A percentile compares a stretch with the other conserved stretches of the same genome.
phyloP scores from a whole-genome alignment of 83 land plant genomes.

The Picea abies region DNA sequence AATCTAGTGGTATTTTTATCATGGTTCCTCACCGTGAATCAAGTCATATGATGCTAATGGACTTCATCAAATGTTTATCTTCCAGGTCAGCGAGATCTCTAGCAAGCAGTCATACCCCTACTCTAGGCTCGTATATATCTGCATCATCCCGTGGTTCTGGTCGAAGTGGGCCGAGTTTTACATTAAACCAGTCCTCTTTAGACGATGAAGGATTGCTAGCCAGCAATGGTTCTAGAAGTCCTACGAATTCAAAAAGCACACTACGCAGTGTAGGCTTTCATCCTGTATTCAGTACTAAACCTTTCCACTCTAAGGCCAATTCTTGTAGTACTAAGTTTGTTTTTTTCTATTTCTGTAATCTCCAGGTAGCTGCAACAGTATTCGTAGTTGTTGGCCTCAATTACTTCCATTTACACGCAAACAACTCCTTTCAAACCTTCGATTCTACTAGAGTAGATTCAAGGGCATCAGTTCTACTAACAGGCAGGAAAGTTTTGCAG shows the following conservation, averaged over 20 bases:
- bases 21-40: too few species aligned
- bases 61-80: not conserved
- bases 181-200: not conserved
- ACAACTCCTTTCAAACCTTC: too few species aligned
- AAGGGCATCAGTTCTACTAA: slow-evolving; percentile 13
- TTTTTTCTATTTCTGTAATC: too few species aligned
- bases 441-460: too few species aligned
- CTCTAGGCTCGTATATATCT: slow-evolving; percentile 25
- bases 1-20: too few species aligned
- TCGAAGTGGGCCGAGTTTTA: not conserved
- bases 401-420: too few species aligned
- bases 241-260: slow-evolving; percentile 20
- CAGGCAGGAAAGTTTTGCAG: slow-evolving; percentile 34
- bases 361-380: slow-evolving; percentile 24
- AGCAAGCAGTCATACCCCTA: slow-evolving; percentile 41
- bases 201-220: slow-evolving; percentile 12
- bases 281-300: too few species aligned
- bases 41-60: too few species aligned
- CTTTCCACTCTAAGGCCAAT: too few species aligned
- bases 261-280: slow-evolving; percentile 6
- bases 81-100: slow-evolving; percentile 61
- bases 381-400: too few species aligned
- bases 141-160: not conserved
- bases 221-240: not conserved
- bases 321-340: too few species aligned